Evolutionary conservation across 2,329 filamentous ascomycete genomes (phyloP), one percentile per base, ranked within the genome.

Genomic region (Penicillium corylophilum): DNA sequence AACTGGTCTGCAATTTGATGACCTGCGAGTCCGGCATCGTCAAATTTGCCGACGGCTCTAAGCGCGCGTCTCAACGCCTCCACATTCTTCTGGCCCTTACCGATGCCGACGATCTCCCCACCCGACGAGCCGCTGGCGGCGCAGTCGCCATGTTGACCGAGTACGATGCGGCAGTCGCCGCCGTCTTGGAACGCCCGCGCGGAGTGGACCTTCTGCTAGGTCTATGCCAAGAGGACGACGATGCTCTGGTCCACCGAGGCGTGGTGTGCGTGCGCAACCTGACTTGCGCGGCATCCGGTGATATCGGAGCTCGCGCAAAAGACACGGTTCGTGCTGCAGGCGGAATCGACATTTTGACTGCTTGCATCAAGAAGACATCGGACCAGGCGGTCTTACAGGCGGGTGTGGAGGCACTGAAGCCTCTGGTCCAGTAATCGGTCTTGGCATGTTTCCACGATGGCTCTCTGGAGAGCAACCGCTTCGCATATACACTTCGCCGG

Each of bases 1-100:
- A 99, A 70, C 80, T 99, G 2, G 79, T 96, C 20, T 99, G 94
- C 75, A 99, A 99, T 65, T 79, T 99, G 53, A 77, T 74, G 65
- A 73, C 71, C 18, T 75, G 73, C 52, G 71, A 77, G 39, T 62
- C 71, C 1, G 76, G 76, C 3, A 62, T 77, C 12, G 71, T 71
- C 45, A 74, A 77, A 47, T 78, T 77, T 50, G 76, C 75, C 15
- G 76, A 79, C 53, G 81, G 79, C 13, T 83, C 80, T 3, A 79
- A 81, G 23, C 82, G 87, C 54, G 88, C 90, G 0, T 82, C 81
- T 23, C 85, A 89, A 48, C 81, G 93, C 0, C 73, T 97, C 38
- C 88, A 95, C 65, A 84, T 97, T 35, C 77, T 99, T 1, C 81
- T 96, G 12, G 94, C 93, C 0, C 82, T 99, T 31, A 87, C 90